A percentile compares a stretch with the other conserved stretches of the same genome.
Conservation (phyloP, 306 rosid genomes). For the Cicer arietinum region DNA sequence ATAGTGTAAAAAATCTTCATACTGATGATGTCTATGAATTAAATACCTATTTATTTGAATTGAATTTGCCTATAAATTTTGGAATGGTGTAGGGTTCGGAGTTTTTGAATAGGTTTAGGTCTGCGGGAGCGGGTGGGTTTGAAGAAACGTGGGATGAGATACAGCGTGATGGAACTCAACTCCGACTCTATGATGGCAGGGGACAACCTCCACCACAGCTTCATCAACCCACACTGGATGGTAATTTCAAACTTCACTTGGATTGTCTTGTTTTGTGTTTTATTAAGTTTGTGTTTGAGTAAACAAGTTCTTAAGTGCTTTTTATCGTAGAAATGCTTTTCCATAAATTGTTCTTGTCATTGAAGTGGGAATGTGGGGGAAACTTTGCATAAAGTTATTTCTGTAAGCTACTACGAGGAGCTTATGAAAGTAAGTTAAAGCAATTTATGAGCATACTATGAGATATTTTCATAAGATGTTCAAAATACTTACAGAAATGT, state of each 20-base stretch:
- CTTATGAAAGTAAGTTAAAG: neutral
- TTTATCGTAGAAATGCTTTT: neutral
- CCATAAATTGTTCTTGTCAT: neutral
- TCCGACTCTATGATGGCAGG: slow-evolving; percentile 47
- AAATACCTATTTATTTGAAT: no score
- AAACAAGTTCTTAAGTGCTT: neutral
- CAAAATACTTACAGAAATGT: neutral
- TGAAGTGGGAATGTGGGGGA: neutral
- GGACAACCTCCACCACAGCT: slow-evolving; percentile 48
- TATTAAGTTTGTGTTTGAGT: neutral
- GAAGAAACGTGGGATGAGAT: slow-evolving; percentile 87
- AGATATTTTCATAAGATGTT: no score
- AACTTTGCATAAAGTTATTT: neutral
- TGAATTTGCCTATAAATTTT: neutral
- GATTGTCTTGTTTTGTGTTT: neutral
- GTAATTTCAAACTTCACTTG: slow-evolving; percentile 31
- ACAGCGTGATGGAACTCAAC: slow-evolving; percentile 53
- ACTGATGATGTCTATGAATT: no score
- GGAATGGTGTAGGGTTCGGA: slow-evolving; percentile 65
- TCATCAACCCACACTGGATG: slow-evolving; percentile 76
- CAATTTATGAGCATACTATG: no score
- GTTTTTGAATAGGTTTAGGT: slow-evolving; percentile 72
- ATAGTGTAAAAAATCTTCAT: no score
- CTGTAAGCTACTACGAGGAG: neutral
- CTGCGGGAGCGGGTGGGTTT: slow-evolving; percentile 60